phyloP scores from a whole-genome alignment of 176 grass and related monocot species.

The Tillandsia leiboldiana region DNA sequence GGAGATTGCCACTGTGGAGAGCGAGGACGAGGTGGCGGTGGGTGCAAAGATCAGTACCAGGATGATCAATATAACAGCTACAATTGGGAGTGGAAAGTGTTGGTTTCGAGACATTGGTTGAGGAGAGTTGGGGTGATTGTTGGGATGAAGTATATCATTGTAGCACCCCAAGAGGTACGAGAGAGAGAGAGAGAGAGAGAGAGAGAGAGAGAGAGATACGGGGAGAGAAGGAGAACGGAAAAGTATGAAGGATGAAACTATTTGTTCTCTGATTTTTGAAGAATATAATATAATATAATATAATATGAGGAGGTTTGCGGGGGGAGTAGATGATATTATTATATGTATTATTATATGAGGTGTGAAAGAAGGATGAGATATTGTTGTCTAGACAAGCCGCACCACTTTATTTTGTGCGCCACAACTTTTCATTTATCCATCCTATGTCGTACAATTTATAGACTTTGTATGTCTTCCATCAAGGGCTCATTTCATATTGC shows the following conservation, averaged over 20 bases:
- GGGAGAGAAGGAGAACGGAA: neutral
- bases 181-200: slow-evolving; percentile 17
- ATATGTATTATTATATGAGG: too few relatives aligned
- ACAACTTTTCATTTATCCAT: too few relatives aligned
- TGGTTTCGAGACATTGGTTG: slow-evolving; percentile 16
- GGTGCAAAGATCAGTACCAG: neutral
- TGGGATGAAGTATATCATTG: slow-evolving; percentile 6
- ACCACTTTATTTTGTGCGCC: too few relatives aligned
- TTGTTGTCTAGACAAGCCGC: too few relatives aligned
- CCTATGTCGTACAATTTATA: too few relatives aligned
- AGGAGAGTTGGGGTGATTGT: slow-evolving; percentile 12
- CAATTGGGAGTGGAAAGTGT: neutral
- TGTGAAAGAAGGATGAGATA: too few relatives aligned
- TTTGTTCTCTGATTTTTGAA: too few relatives aligned
- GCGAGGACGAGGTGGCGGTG: slow-evolving; percentile 21
- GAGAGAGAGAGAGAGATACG: neutral
- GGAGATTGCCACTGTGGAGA: slow-evolving; percentile 63
- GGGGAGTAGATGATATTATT: too few relatives aligned
- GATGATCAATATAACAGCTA: neutral
- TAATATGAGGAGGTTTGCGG: too few relatives aligned
- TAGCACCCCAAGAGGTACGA: slow-evolving; percentile 14
- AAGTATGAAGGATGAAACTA: slow-evolving; percentile 12
- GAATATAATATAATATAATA: too few relatives aligned
- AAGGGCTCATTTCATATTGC: too few relatives aligned
- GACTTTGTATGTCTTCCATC: too few relatives aligned